phyloP scores from a whole-genome alignment of 2,329 filamentous ascomycete species.

The Apiospora hydei region DNA sequence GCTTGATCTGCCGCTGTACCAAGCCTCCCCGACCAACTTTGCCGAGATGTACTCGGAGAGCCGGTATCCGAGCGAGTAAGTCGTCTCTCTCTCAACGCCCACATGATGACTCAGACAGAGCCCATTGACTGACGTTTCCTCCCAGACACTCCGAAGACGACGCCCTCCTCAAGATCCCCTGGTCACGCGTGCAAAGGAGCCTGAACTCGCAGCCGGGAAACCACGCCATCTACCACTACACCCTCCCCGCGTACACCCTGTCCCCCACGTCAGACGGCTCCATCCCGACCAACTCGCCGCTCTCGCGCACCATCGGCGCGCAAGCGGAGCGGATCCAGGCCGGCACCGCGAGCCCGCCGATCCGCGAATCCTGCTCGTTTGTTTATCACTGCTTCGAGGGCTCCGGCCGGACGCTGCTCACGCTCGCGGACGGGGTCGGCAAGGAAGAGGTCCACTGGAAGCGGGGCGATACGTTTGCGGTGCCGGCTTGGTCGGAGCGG shows the following conservation, averaged over 20 bases:
- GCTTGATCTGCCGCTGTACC: slow-evolving; percentile 58
- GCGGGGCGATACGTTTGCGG: slow-evolving; percentile 24
- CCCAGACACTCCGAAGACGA: neutral
- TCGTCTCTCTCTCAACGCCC: no score
- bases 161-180: slow-evolving; percentile 18
- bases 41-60: slow-evolving; percentile 51
- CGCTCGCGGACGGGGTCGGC: neutral
- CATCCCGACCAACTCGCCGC: neutral
- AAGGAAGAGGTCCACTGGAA: neutral
- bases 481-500: slow-evolving; percentile 24
- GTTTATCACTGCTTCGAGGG: slow-evolving; percentile 24
- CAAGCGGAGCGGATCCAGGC: slow-evolving; percentile 23
- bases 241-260: neutral
- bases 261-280: neutral
- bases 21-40: slow-evolving; percentile 60
- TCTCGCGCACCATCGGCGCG: slow-evolving; percentile 22
- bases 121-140: neutral
- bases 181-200: neutral
- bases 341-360: neutral
- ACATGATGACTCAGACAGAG: neutral
- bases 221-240: slow-evolving; percentile 27
- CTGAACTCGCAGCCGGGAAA: neutral
- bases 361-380: slow-evolving; percentile 24
- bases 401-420: neutral
- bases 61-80: slow-evolving; percentile 24